A percentile compares a stretch with the other conserved stretches of the same genome.
These are phyloP conservation scores for Leccinum imitatum DNA, from an alignment of 768 basidiomycete species.

Conservation along the genomic window DNA sequence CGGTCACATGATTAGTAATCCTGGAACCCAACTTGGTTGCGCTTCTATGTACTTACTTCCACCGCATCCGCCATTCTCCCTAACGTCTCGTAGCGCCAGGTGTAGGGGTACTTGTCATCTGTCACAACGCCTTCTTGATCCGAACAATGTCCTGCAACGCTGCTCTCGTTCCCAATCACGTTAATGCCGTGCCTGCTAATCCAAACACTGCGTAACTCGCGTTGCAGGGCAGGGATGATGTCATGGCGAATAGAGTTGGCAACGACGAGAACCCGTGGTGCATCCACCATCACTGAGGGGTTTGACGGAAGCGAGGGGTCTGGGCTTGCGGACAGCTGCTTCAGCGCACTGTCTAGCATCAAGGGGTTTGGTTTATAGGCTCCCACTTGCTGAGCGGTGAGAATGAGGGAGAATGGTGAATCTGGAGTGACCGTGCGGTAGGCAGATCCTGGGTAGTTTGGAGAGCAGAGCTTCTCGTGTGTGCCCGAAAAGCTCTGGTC, in stretches of 20 bases:
- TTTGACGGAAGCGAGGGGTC: conserved; percentile 20
- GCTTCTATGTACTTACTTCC: conserved; percentile 36
- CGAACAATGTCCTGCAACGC: conserved; percentile 31
- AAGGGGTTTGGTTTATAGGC: conserved; percentile 65
- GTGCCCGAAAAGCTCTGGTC: conserved; percentile 60
- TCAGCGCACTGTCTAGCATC: conserved; percentile 36
- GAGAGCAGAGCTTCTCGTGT: conserved; percentile 45
- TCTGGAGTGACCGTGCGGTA: conserved; percentile 41
- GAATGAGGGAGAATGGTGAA: conserved; percentile 63
- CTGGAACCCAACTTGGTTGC: neutral
- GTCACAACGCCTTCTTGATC: conserved; percentile 16
- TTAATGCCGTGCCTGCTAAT: conserved; percentile 48
- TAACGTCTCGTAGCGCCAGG: conserved; percentile 58
- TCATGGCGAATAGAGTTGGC: conserved; percentile 71
- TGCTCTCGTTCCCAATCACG: conserved; percentile 36
- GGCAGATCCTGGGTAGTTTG: conserved; percentile 21
- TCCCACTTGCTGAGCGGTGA: conserved; percentile 73
- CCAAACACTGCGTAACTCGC: conserved; percentile 63
- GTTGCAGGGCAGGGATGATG: conserved; percentile 55
- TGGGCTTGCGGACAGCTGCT: conserved; percentile 25
- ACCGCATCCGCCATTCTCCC: conserved; percentile 62
- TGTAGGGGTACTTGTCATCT: conserved; percentile 36
- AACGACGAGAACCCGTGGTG: conserved; percentile 53
- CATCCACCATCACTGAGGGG: conserved; percentile 30
- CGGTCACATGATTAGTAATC: neutral